Base-by-base conservation (phyloP, 139 green algal species). In the Chlorella sp. region DNA sequence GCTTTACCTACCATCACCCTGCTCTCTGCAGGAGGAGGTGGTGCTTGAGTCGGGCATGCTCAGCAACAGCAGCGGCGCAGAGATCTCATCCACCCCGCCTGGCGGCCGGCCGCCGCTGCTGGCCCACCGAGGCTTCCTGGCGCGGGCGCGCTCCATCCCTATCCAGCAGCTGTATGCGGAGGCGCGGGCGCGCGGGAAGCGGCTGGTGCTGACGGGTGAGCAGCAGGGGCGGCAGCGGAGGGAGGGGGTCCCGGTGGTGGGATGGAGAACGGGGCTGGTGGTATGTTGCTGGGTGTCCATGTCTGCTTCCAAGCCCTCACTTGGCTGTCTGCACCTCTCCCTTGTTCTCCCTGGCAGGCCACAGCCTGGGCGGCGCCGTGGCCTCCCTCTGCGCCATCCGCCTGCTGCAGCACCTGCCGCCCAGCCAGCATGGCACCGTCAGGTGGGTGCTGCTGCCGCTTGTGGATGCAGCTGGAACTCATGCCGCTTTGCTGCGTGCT, bases 321-420 rank as follows among this genome's bases (percentile, higher is more conserved):
- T n/a, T n/a, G n/a, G n/a, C n/a, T n/a, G n/a, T n/a, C n/a, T n/a
- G n/a, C n/a, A n/a, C n/a, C n/a, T n/a, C n/a, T n/a, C 44, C 44
- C 9, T 3, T 69, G 63, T 36, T 34, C 63, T 20, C 36, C 69
- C 28, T 21, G 0, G 70, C 70, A 78, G 70, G 70, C 16, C 94
- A 97, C 83, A 93, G 86, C 1, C 82, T 97, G 74, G 91, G 93
- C 56, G 94, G 93, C 25, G 93, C 94, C 16, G 94, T 97, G 26
- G 93, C 94, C 44, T 91, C 92, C 80, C 91, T 97, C 16, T 93
- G 88, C 68, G 89, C 91, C 11, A 81, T 97, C n/a, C 81, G 87
- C 7, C 88, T 96, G 78, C 88, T 95, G 87, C 86, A 91, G 25
- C 80, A 88, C n/a, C 82, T 94, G 70, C 86, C 88, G 9, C 38